These are phyloP conservation scores for Dalbergia cochinchinensis DNA, from an alignment of 306 rosid genomes.

Conservation along the genomic window DNA sequence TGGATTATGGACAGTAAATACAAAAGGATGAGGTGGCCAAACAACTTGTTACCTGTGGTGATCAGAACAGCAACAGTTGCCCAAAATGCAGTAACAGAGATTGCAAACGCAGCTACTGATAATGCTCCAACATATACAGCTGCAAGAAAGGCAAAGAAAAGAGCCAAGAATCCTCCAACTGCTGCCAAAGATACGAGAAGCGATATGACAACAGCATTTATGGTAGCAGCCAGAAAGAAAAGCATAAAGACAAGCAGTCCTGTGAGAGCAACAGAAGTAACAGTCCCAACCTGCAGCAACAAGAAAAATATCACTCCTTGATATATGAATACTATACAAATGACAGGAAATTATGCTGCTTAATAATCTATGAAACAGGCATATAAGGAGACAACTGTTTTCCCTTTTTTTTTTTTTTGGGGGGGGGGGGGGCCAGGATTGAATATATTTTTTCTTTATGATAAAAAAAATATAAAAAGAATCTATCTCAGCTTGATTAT, in stretches of 20 bases:
- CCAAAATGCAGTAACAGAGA: slow-evolving; percentile 68
- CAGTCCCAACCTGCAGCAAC: slow-evolving; percentile 77
- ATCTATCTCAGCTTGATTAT: slow-evolving; percentile 10
- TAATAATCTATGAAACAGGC: not conserved
- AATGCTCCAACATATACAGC: slow-evolving; percentile 86
- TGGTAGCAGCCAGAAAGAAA: slow-evolving; percentile 86
- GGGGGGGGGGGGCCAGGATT: no score
- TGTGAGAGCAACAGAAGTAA: slow-evolving; percentile 69
- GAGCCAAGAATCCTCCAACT: slow-evolving; percentile 95
- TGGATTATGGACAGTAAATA: slow-evolving; percentile 24
- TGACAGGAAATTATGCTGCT: not conserved
- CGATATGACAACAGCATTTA: slow-evolving; percentile 76
- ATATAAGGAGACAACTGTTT: not conserved
- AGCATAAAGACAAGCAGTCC: slow-evolving; percentile 85
- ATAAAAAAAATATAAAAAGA: not conserved
- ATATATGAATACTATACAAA: not conserved
- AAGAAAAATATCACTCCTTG: slow-evolving; percentile 28
- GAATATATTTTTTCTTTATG: not conserved
- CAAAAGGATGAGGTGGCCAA: slow-evolving; percentile 30
- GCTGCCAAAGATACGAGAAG: slow-evolving; percentile 84
- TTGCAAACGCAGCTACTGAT: slow-evolving; percentile 71
- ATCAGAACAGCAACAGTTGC: slow-evolving; percentile 70
- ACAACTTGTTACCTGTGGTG: slow-evolving; percentile 66
- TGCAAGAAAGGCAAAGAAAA: slow-evolving; percentile 75
- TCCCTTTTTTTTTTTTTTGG: not conserved